Base-by-base conservation (phyloP, 768 basidiomycete genomes). In the Tephrocybe sp. region DNA sequence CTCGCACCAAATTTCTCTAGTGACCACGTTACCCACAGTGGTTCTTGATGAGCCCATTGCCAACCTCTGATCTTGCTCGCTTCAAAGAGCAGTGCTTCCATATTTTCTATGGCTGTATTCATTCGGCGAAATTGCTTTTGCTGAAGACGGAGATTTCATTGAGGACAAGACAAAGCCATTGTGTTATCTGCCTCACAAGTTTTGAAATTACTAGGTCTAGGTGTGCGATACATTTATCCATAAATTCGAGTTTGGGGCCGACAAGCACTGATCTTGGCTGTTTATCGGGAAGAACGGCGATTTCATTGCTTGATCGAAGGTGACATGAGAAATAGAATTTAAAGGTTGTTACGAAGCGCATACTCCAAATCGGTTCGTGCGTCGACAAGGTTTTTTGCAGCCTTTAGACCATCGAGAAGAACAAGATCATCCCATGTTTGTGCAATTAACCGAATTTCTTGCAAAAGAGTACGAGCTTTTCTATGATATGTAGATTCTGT, bases 341-440 rank as follows among this genome's bases (percentile, higher is more conserved):
- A 16, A 22, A 31, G 19, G 33, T 11, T 4, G 41, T 16, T 16
- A 26, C n/a, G 26, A 7, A 7, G 14, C 39, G 73, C 84, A 60
- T 70, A 94, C 92, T 92, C 87, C 54, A 96, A 76, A 61, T 92
- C 89, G 13, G 92, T 96, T 16, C 89, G 76, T 14, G 87, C 70
- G 60, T 95, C 89, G 2, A 91, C 77, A 31, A 92, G 72, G 47
- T 73, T 80, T 53, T 78, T 83, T 7, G 79, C 81, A n/a, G 87
- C 80, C 57, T 84, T 89, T 34, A 92, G 68, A 7, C 92, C 92
- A 61, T 95, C 91, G 12, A 85, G 61, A 9, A 87, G 73, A 1
- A 93, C 83, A 39, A 94, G 72, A 57, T 92, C 87, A 56, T 93
- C 87, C 92, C 92, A 96, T 46, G 83, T 87, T 51, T 80, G 74